phyloP scores from a whole-genome alignment of 202 grass and related monocot genomes.

The Zizania palustris region DNA sequence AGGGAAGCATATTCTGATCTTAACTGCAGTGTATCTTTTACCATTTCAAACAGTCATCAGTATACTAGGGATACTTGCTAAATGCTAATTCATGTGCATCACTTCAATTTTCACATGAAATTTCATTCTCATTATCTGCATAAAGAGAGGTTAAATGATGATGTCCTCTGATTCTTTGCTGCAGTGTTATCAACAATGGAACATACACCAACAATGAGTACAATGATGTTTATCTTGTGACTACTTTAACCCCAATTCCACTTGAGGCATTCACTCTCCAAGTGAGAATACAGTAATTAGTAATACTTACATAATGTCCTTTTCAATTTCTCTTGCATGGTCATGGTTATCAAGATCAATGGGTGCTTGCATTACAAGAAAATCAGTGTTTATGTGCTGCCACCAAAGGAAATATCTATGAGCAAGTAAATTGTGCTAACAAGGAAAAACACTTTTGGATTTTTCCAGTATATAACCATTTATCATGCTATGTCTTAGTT shows the following conservation, averaged over 20 bases:
- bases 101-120: conserved; percentile 10
- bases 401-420: conserved; percentile 19
- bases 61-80: conserved; percentile 16
- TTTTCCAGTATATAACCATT: conserved; percentile 4
- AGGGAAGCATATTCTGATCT: conserved; percentile 17
- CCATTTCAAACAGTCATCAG: conserved; percentile 18
- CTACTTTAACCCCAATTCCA: conserved; percentile 85
- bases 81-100: not conserved
- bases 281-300: conserved; percentile 47
- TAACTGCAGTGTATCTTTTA: conserved; percentile 12
- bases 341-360: conserved; percentile 15
- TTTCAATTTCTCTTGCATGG: conserved; percentile 8
- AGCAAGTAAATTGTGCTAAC: conserved; percentile 5
- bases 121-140: not conserved
- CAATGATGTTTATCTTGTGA: conserved; percentile 89
- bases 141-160: conserved; percentile 14
- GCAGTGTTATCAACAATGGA: conserved; percentile 81
- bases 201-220: conserved; percentile 79
- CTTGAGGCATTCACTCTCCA: conserved; percentile 83
- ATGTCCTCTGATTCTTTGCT: conserved; percentile 28
- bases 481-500: not conserved
- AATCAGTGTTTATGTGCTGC: conserved; percentile 13
- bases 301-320: not conserved
- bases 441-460: not conserved
- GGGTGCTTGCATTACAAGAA: conserved; percentile 9